These are phyloP conservation scores for Stagonosporopsis chrysanthemi DNA, from an alignment of 2,329 filamentous ascomycete genomes.

Conservation along the genomic window DNA sequence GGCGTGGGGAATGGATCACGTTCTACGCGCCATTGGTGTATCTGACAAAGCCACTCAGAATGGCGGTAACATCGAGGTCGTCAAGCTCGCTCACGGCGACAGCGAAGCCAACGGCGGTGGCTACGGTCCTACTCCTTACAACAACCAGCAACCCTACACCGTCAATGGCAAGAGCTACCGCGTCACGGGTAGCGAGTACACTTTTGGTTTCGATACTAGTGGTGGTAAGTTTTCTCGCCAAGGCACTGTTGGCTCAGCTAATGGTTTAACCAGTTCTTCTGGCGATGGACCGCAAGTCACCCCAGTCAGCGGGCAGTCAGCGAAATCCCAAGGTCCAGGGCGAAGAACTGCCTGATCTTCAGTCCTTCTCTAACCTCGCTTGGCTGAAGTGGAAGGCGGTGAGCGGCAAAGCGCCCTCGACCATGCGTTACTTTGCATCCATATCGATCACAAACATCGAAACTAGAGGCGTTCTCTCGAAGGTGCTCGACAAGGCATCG, in stretches of 20 bases:
- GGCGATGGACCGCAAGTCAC: constrained; percentile 16
- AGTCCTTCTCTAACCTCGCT: constrained; percentile 12
- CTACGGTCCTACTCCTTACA: constrained; percentile 2
- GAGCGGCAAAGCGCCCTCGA: background rate
- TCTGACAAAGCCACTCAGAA: constrained; percentile 9
- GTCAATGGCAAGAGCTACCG: background rate
- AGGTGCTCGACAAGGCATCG: background rate
- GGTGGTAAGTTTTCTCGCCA: background rate
- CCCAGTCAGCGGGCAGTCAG: constrained; percentile 10
- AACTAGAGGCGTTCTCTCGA: constrained; percentile 1
- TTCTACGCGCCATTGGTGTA: constrained; percentile 7
- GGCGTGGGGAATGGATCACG: constrained; percentile 6
- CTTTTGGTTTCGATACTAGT: constrained; percentile 10
- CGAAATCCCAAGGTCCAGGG: constrained; percentile 13
- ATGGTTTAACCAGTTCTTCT: background rate
- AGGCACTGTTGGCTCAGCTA: background rate
- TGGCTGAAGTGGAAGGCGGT: constrained; percentile 15
- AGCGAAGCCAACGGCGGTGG: constrained; percentile 1
- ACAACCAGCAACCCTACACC: constrained; percentile 5
- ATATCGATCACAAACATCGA: constrained; percentile 12
- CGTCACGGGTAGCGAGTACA: constrained; percentile 15
- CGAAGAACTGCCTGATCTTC: constrained; percentile 4
- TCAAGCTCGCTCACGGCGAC: constrained; percentile 9
- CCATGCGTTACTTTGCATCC: constrained; percentile 9
- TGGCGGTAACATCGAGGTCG: constrained; percentile 8